These are phyloP conservation scores for Senna tora DNA, from an alignment of 306 rosid species.

Conservation along the genomic window DNA sequence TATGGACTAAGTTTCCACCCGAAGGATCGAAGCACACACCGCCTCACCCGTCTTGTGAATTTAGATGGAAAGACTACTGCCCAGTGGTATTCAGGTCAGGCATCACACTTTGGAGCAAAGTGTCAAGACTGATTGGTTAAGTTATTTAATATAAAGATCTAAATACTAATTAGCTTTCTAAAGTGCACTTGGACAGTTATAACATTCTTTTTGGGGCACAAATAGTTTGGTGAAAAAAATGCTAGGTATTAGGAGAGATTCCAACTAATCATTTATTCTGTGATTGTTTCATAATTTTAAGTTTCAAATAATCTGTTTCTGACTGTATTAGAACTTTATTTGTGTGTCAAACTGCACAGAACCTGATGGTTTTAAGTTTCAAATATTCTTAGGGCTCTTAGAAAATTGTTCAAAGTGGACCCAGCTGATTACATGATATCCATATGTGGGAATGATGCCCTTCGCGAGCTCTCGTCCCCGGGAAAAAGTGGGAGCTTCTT, in stretches of 20 bases:
- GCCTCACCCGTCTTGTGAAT: slow-evolving; percentile 86
- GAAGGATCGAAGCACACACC: slow-evolving; percentile 98
- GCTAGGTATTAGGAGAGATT: neutral
- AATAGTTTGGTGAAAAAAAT: slow-evolving; percentile 2
- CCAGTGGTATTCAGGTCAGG: slow-evolving; percentile 92
- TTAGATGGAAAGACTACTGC: slow-evolving; percentile 97
- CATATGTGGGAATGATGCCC: slow-evolving; percentile 91
- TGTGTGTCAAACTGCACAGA: neutral
- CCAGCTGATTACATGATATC: slow-evolving; percentile 99
- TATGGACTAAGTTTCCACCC: slow-evolving; percentile 94
- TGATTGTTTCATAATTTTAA: slow-evolving; percentile 2
- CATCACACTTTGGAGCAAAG: slow-evolving; percentile 4
- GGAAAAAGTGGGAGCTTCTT: slow-evolving; percentile 99
- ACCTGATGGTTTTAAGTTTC: slow-evolving; percentile 36
- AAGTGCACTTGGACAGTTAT: slow-evolving; percentile 33
- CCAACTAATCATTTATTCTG: neutral
- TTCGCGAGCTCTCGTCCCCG: slow-evolving; percentile 92
- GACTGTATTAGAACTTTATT: neutral
- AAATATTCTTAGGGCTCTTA: slow-evolving; percentile 71
- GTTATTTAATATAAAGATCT: slow-evolving; percentile 23
- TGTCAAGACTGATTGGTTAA: slow-evolving; percentile 15
- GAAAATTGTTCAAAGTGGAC: slow-evolving; percentile 93
- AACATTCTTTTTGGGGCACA: slow-evolving; percentile 24
- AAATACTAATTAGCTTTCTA: slow-evolving; percentile 22
- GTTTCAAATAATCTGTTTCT: slow-evolving; percentile 17